Percentiles rank a stretch among this genome's conserved stretches.
phyloP scores from a whole-genome alignment of 2,329 filamentous ascomycete genomes.

The Scedosporium boydii region DNA sequence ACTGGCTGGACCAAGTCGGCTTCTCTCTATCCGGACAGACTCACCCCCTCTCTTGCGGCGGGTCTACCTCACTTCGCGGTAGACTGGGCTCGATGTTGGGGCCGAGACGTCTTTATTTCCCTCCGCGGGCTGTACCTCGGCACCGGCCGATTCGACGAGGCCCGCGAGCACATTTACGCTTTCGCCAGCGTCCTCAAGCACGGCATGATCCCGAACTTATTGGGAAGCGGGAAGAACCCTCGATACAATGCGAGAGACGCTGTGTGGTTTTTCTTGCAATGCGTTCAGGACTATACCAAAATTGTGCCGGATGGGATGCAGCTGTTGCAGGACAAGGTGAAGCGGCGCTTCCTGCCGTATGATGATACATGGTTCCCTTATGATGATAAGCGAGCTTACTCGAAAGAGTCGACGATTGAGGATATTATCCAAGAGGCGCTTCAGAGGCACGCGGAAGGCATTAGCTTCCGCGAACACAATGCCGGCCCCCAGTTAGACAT shows the following conservation, averaged over 20 bases:
- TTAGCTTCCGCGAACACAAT: constrained; percentile 91
- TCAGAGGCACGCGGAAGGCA: constrained; percentile 80
- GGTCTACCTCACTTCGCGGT: constrained; percentile 90
- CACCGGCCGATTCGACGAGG: constrained; percentile 79
- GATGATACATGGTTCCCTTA: constrained; percentile 89
- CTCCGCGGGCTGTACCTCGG: constrained; percentile 84
- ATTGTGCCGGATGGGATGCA: constrained; percentile 68
- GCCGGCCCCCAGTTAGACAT: constrained; percentile 79
- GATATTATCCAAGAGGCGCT: constrained; percentile 91
- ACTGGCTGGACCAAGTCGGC: constrained; percentile 83
- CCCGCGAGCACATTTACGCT: constrained; percentile 85
- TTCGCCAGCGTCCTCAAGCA: constrained; percentile 97
- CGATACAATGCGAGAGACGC: constrained; percentile 95
- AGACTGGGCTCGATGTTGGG: constrained; percentile 95
- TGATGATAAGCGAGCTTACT: constrained; percentile 78
- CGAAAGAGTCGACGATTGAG: constrained; percentile 68
- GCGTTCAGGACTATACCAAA: constrained; percentile 84
- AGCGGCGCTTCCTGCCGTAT: constrained; percentile 83
- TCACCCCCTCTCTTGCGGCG: constrained; percentile 79
- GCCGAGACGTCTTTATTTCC: constrained; percentile 93
- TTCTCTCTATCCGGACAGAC: constrained; percentile 78
- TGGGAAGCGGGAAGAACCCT: constrained; percentile 75
- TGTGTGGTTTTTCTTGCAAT: constrained; percentile 95
- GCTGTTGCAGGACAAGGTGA: constrained; percentile 67
- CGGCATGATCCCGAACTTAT: constrained; percentile 92